Evolutionary conservation across 305 asterid genomes (phyloP).

Genomic region (Fraxinus xanthoxyloides): DNA sequence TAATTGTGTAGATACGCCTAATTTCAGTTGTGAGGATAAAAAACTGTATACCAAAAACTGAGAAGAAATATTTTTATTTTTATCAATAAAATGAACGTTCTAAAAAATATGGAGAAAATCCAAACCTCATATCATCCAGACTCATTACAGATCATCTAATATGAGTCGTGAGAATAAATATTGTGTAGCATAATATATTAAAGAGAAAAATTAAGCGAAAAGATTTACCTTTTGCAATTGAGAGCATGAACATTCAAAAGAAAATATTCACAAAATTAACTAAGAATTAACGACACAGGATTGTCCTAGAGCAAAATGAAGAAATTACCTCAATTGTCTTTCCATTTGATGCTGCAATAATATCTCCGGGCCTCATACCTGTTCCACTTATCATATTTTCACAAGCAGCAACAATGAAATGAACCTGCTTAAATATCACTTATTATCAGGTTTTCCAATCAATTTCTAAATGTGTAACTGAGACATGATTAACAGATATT

Average conservation of each 20-base stretch:
- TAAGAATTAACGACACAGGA: not conserved
- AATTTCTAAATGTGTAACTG: not conserved
- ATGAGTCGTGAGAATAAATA: not conserved
- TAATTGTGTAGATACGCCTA: not conserved
- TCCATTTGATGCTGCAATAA: conserved; percentile 83
- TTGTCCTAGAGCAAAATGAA: not conserved
- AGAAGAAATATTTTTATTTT: not conserved
- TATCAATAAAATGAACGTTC: not conserved
- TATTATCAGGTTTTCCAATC: conserved; percentile 5
- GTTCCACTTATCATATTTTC: conserved; percentile 95
- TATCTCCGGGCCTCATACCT: conserved; percentile 89
- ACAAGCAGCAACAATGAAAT: conserved; percentile 89
- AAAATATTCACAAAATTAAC: not conserved
- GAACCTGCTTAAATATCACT: conserved; percentile 52
- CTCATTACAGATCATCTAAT: not conserved
- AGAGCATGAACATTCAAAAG: not conserved
- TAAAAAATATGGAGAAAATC: not conserved
- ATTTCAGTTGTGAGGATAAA: not conserved
- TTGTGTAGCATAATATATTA: not conserved
- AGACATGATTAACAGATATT: not conserved
- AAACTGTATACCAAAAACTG: not conserved
- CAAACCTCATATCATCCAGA: not conserved
- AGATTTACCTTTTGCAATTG: not conserved
- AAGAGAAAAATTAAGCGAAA: not conserved
- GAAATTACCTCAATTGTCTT: conserved; percentile 78